Conservation (phyloP, 2,329 filamentous ascomycete species). For the Rhexocercosporidium sp. region DNA sequence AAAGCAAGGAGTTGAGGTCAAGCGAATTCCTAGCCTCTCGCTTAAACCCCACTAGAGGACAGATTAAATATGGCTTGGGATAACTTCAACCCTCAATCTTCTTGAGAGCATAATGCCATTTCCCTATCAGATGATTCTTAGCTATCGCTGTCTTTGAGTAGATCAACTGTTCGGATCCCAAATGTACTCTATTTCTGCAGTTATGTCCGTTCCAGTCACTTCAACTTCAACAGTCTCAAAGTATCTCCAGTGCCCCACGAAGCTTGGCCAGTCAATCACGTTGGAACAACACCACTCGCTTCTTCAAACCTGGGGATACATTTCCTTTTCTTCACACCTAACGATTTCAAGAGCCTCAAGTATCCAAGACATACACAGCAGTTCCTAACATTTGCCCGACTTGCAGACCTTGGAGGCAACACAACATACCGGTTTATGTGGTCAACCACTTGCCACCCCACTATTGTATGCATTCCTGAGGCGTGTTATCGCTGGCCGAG, state of each 20-base stretch:
- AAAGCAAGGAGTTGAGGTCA: slow-evolving; percentile 3
- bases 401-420: background rate
- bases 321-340: background rate
- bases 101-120: background rate
- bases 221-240: no score
- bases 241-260: background rate
- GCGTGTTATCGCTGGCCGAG: slow-evolving; percentile 18
- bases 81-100: background rate
- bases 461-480: background rate
- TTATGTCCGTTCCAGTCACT: background rate
- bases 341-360: background rate
- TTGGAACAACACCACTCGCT: background rate
- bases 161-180: background rate
- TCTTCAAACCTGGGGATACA: background rate
- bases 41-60: background rate
- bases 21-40: slow-evolving; percentile 5
- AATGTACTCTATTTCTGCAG: background rate
- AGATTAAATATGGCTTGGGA: background rate
- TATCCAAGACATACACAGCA: background rate
- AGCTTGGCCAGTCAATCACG: background rate
- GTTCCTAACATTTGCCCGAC: background rate
- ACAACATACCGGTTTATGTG: background rate
- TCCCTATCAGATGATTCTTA: background rate
- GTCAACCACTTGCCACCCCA: slow-evolving; percentile 2
- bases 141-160: background rate